Percentiles rank a stretch among this genome's conserved stretches.
phyloP scores from a whole-genome alignment of 2,329 filamentous ascomycete genomes.

The Trichoderma simmonsii region DNA sequence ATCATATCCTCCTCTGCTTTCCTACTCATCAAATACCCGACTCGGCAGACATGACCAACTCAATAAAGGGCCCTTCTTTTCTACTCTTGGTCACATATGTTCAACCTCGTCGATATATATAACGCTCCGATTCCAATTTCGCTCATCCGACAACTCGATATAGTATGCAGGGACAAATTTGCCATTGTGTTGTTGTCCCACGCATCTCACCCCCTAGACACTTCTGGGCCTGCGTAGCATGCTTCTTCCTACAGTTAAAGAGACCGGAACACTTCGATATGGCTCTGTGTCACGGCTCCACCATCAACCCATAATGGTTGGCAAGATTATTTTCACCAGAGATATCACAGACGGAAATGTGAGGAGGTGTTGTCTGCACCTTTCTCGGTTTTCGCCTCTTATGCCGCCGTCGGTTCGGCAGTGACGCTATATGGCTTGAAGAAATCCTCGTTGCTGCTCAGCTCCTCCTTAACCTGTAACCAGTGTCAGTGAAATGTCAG shows the following conservation, averaged over 20 bases:
- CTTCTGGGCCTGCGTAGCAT: neutral
- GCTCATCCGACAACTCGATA: neutral
- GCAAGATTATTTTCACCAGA: neutral
- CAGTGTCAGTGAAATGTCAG: constrained; percentile 22
- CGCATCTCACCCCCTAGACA: neutral
- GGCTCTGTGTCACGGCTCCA: neutral
- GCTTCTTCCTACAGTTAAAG: neutral
- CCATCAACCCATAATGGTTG: neutral
- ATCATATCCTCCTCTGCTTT: neutral
- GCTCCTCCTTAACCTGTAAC: constrained; percentile 83
- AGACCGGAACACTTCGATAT: neutral
- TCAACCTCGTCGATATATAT: neutral
- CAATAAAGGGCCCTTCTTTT: neutral
- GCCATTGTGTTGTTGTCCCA: neutral
- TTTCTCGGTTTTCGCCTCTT: constrained; percentile 16
- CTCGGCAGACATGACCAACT: neutral
- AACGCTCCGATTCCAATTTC: neutral
- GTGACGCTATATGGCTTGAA: constrained; percentile 68
- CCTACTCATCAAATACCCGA: neutral
- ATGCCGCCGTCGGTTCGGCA: constrained; percentile 39
- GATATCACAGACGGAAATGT: neutral
- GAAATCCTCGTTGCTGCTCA: constrained; percentile 79
- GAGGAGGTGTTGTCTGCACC: neutral
- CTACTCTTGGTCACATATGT: neutral
- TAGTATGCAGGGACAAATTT: neutral